A percentile compares a stretch with the other conserved stretches of the same genome.
Conservation (phyloP, 1,139 yeast genomes). For the Arxiozyma slooffiae region DNA sequence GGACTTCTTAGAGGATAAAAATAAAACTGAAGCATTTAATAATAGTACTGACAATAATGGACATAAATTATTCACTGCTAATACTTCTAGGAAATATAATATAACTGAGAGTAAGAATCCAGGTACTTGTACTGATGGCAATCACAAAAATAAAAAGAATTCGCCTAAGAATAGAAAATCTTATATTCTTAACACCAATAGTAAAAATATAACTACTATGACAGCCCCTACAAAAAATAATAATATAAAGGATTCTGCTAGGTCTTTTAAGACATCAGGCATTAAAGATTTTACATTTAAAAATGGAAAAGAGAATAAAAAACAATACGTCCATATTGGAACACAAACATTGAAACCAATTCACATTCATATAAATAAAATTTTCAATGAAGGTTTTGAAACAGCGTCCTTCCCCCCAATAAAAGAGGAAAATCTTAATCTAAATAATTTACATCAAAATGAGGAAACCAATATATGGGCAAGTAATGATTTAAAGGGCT, state of each 20-base stretch:
- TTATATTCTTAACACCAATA: no score
- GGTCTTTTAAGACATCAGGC: not conserved
- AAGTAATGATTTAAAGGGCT: not conserved
- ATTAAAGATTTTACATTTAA: constrained; percentile 4
- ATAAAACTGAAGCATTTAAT: not conserved
- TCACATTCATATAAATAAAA: not conserved
- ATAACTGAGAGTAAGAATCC: no score
- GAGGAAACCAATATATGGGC: not conserved
- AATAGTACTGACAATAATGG: not conserved
- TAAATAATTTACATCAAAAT: not conserved
- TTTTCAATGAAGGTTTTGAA: not conserved
- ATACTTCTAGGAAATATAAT: not conserved
- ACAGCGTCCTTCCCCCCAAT: not conserved
- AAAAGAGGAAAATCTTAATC: not conserved
- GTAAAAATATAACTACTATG: no score
- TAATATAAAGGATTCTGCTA: not conserved
- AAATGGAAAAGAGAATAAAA: not conserved
- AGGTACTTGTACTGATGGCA: not conserved
- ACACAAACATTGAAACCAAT: constrained; percentile 2
- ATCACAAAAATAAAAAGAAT: not conserved
- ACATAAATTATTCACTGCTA: not conserved
- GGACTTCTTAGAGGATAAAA: not conserved
- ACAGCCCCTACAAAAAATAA: not conserved
- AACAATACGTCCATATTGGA: not conserved
- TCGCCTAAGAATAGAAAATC: not conserved